Evolutionary conservation across 441 rosid species (phyloP).

Genomic region (Croton laevigatus): DNA sequence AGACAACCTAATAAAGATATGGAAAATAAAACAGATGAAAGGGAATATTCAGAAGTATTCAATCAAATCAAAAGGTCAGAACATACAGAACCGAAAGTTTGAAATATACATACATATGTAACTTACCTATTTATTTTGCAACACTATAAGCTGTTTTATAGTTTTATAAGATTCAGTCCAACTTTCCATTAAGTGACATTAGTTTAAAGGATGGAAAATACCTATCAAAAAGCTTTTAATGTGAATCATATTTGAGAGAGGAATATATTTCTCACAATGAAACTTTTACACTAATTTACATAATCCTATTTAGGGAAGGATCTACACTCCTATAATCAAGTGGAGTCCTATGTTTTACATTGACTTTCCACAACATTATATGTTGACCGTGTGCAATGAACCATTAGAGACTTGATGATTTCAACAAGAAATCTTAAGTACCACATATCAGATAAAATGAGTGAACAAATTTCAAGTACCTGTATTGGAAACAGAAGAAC

Average conservation of each 20-base stretch:
- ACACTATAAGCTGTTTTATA: not conserved
- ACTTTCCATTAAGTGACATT: not conserved
- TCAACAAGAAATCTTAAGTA: not conserved
- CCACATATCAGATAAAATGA: not conserved
- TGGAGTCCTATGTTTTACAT: too few relatives aligned
- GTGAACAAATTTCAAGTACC: conserved; percentile 37
- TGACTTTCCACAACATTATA: too few relatives aligned
- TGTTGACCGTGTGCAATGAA: not conserved
- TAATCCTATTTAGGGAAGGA: too few relatives aligned
- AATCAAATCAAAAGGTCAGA: not conserved
- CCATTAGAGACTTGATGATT: not conserved
- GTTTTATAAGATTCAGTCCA: not conserved
- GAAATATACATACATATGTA: not conserved
- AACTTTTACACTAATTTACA: too few relatives aligned
- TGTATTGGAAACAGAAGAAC: conserved; percentile 91
- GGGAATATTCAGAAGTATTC: not conserved
- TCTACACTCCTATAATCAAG: too few relatives aligned
- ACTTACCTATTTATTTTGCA: too few relatives aligned
- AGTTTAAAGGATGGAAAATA: not conserved
- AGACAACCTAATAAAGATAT: not conserved
- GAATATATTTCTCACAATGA: too few relatives aligned
- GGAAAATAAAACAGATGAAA: not conserved
- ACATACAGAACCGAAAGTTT: not conserved
- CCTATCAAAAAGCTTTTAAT: not conserved
- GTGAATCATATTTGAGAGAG: too few relatives aligned